Evolutionary conservation across 257 asterid genomes (phyloP).

Genomic region (Catharanthus roseus): DNA sequence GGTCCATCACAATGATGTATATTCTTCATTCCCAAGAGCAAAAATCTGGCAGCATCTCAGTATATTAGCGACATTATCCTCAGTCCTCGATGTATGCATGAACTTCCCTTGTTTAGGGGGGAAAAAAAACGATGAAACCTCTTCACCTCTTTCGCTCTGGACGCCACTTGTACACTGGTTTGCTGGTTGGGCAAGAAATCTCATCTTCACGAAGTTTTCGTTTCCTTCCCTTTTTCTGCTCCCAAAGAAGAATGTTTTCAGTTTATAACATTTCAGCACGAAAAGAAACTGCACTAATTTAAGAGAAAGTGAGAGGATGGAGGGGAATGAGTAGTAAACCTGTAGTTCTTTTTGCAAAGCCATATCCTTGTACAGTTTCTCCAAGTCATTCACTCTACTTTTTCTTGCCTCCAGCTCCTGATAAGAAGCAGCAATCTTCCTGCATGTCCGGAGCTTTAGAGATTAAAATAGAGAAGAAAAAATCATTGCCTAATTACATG

Average conservation of each 20-base stretch:
- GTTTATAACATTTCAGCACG: neutral
- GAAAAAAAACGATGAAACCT: neutral
- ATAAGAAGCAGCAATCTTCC: constrained; percentile 59
- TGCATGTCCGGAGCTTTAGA: constrained; percentile 22
- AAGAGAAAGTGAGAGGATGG: neutral
- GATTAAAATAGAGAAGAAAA: neutral
- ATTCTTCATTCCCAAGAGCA: neutral
- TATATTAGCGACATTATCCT: neutral
- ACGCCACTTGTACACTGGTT: constrained; percentile 76
- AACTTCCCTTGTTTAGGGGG: too few relatives aligned
- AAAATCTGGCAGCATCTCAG: neutral
- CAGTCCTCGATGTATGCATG: neutral
- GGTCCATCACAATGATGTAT: neutral
- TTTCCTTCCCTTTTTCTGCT: constrained; percentile 79
- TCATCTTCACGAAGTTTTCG: constrained; percentile 86
- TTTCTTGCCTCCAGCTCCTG: constrained; percentile 72
- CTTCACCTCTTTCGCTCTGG: constrained; percentile 63
- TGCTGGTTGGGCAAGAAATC: constrained; percentile 45
- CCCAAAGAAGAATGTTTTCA: constrained; percentile 3
- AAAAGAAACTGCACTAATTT: neutral
- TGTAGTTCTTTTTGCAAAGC: constrained; percentile 80
- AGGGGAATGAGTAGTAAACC: constrained; percentile 24
- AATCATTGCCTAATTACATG: too few relatives aligned
- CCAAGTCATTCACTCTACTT: constrained; percentile 58
- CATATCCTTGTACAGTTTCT: constrained; percentile 72